Conservation (phyloP, 257 asterid species). For the Primulina tabacum region DNA sequence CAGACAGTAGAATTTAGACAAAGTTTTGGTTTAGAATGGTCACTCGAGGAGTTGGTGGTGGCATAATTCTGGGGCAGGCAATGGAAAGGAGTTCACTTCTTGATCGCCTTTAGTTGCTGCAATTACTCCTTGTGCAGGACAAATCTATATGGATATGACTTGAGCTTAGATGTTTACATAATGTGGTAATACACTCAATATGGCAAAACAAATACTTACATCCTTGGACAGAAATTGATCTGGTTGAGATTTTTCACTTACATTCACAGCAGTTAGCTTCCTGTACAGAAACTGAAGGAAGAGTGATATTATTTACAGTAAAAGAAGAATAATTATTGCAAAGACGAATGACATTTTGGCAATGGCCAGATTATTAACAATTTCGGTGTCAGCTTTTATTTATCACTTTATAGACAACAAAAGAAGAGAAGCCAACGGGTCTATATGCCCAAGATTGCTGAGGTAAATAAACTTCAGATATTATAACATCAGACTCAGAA, state of each 20-base stretch:
- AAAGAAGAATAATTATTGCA: not conserved
- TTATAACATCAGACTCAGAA: too few relatives aligned
- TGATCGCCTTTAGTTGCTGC: constrained; percentile 30
- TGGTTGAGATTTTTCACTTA: constrained; percentile 32
- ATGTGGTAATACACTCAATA: not conserved
- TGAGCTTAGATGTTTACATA: not conserved
- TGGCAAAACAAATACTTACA: constrained; percentile 28
- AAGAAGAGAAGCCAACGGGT: too few relatives aligned
- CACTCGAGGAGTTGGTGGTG: constrained; percentile 1
- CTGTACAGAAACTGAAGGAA: constrained; percentile 46
- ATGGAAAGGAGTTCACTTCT: not conserved
- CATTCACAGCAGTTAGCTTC: constrained; percentile 56
- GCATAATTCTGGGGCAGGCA: not conserved
- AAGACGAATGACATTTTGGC: not conserved
- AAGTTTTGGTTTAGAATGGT: constrained; percentile 1
- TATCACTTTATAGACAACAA: too few relatives aligned
- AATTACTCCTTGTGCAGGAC: constrained; percentile 37
- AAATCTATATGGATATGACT: constrained; percentile 29
- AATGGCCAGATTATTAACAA: not conserved
- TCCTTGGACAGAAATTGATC: constrained; percentile 40
- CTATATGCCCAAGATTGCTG: too few relatives aligned
- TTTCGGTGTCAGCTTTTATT: not conserved
- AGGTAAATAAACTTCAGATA: too few relatives aligned
- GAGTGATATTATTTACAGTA: not conserved
- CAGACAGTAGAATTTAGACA: not conserved